These are phyloP conservation scores for Dipodascus geniculatus DNA, from an alignment of 805 yeast species.

Conservation along the genomic window DNA sequence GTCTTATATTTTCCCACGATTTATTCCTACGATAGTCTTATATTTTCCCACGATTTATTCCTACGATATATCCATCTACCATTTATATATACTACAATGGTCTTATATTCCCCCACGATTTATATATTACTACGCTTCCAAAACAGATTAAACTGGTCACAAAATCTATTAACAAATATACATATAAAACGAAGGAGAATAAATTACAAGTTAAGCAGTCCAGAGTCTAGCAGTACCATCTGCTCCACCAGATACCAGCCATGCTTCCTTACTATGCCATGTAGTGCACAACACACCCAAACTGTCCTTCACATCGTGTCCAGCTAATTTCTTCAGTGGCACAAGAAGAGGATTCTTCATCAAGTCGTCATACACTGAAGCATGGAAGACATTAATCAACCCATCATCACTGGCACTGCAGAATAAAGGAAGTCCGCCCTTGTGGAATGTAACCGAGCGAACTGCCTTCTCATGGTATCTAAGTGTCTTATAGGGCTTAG, in stretches of 20 bases:
- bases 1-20: neutral
- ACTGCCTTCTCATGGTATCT: slow-evolving; percentile 95
- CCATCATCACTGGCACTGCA: slow-evolving; percentile 96
- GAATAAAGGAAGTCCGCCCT: slow-evolving; percentile 73
- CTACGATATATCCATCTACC: no score
- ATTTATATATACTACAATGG: no score
- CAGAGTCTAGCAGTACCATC: slow-evolving; percentile 92
- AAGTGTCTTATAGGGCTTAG: slow-evolving; percentile 88
- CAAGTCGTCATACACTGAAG: slow-evolving; percentile 88
- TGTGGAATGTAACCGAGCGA: slow-evolving; percentile 78
- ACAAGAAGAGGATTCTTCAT: slow-evolving; percentile 93
- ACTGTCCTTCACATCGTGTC: slow-evolving; percentile 69
- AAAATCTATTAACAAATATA: neutral
- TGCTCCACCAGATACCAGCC: slow-evolving; percentile 96
- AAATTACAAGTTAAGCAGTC: slow-evolving; percentile 53
- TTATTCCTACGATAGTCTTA: slow-evolving; percentile 1
- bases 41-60: slow-evolving; percentile 1
- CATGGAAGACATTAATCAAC: slow-evolving; percentile 85
- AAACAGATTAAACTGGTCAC: no score
- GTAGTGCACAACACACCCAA: slow-evolving; percentile 77
- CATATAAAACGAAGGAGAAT: neutral
- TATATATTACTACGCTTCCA: no score
- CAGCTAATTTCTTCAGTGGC: slow-evolving; percentile 86
- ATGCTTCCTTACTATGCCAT: slow-evolving; percentile 98
- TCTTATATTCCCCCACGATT: no score